Conservation (phyloP, 2,329 filamentous ascomycete species). For the Neurospora sp. region DNA sequence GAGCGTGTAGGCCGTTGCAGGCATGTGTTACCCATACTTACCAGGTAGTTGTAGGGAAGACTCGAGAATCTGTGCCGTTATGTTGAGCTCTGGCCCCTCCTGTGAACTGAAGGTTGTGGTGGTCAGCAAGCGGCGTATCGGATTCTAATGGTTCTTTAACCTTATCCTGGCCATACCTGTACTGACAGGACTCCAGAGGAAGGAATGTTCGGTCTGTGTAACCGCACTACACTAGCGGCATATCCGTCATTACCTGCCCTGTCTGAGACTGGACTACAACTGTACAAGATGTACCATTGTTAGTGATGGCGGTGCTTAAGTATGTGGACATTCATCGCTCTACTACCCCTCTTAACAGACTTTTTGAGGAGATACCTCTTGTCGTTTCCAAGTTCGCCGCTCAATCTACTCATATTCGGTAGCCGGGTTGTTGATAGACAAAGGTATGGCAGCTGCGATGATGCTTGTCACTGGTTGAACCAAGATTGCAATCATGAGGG, state of each 20-base stretch:
- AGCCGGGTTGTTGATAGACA: background rate
- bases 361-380: no score
- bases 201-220: background rate
- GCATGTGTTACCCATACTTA: background rate
- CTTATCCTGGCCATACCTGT: background rate
- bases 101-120: background rate
- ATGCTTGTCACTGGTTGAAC: background rate
- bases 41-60: background rate
- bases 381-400: no score
- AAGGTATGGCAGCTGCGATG: background rate
- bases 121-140: background rate
- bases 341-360: no score
- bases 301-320: no score
- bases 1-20: background rate
- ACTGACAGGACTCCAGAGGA: background rate
- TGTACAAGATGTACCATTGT: background rate
- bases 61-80: background rate
- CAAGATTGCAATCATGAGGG: background rate
- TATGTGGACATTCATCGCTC: no score
- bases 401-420: no score
- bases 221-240: background rate
- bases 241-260: background rate
- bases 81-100: background rate
- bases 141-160: background rate
- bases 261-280: background rate